Evolutionary conservation across 768 basidiomycete species (phyloP), one percentile per base, ranked within the genome.

Genomic region (Trametes cubensis): DNA sequence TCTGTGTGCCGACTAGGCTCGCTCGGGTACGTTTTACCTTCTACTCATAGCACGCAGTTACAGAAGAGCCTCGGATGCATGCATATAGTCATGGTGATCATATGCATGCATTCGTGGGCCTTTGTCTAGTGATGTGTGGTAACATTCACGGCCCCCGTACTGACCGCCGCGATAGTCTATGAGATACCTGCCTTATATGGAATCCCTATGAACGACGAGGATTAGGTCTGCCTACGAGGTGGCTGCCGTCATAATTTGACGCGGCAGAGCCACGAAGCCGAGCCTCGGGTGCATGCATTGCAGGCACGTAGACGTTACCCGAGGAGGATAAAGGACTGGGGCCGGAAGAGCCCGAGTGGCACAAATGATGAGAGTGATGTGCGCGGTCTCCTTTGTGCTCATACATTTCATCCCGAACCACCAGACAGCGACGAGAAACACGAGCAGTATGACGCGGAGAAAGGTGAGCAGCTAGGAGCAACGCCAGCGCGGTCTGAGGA

Each of bases 131-230:
- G 17, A 41, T 28, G 41, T 44, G 53, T 18, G 41, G n/a, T 13
- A 26, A 28, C 13, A 6, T 40, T 25, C 10, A 7, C 38, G 52
- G 39, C 28, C 28, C 3, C 13, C 39, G 15, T 23, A 8, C 52
- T 41, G 2, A 40, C 25, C 30, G 15, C 39, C 7, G 17, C 7
- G 17, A 21, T 15, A 53, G 23, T 14, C 23, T 41, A 25, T 41
- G 45, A 8, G 45, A 61, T 28, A 61, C 60, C 55, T 61, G 60
- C 60, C 60, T 61, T 61, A 38, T 61, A 49, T 4, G 60, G 52
- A 38, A 26, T 7, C 18, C 21, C 58, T 14, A 30, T 11, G 25
- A 42, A 26, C 25, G 28, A 28, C 23, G 42, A 23, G 28, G 44
- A 54, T 21, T 14, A 46, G 44, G 23, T 13, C 59, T 6, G 11